phyloP scores from a whole-genome alignment of 768 basidiomycete species.

The Tubosaeta brunneosetosa region DNA sequence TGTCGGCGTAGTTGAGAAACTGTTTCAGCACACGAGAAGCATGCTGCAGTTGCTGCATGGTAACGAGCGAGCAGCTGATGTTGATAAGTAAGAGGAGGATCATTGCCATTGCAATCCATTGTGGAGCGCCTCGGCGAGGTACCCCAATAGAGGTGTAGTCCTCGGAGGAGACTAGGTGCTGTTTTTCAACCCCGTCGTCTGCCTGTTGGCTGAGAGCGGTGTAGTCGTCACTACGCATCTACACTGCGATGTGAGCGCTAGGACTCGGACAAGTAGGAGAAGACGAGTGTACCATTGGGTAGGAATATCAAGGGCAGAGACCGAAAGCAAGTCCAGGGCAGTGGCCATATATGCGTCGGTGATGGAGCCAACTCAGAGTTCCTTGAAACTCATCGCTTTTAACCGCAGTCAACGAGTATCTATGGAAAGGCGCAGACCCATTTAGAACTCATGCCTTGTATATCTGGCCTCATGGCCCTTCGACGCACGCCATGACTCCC shows the following conservation, averaged over 20 bases:
- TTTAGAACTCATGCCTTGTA: not conserved
- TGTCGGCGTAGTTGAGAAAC: constrained; percentile 18
- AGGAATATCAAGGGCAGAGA: too few species aligned
- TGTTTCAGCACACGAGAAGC: constrained; percentile 16
- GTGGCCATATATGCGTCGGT: too few species aligned
- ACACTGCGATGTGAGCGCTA: too few species aligned
- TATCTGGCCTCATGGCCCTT: not conserved
- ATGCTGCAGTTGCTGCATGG: constrained; percentile 13
- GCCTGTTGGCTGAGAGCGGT: too few species aligned
- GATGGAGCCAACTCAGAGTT: not conserved
- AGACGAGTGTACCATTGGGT: too few species aligned
- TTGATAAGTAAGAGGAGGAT: constrained; percentile 23
- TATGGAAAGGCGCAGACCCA: not conserved
- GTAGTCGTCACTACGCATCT: too few species aligned
- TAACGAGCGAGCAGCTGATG: constrained; percentile 16
- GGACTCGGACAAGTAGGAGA: too few species aligned
- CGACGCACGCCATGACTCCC: constrained; percentile 2
- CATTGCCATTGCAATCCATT: constrained; percentile 15
- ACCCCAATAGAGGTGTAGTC: constrained; percentile 3
- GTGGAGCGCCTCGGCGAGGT: not conserved
- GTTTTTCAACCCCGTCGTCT: too few species aligned
- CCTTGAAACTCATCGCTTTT: not conserved
- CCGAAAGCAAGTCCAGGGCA: too few species aligned
- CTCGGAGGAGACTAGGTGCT: too few species aligned
- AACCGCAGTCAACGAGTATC: not conserved